Evolutionary conservation across 2,329 filamentous ascomycete species (phyloP).

Genomic region (Tolypocladium album): DNA sequence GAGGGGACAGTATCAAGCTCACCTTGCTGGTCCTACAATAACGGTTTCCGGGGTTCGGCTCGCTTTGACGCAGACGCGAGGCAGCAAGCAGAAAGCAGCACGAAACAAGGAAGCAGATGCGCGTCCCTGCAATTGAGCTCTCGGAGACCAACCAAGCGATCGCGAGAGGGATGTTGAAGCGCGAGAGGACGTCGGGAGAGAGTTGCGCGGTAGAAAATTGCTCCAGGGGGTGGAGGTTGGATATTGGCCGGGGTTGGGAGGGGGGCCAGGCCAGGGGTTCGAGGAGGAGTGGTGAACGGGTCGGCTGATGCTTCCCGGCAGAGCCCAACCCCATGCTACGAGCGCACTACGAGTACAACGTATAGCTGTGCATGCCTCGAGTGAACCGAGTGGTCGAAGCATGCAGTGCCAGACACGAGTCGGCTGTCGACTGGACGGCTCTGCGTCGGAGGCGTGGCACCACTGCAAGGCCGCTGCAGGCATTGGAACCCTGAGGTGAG

Average conservation of each 20-base stretch:
- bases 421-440: background rate
- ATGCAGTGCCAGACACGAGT: background rate
- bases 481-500: background rate
- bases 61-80: background rate
- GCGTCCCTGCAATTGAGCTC: background rate
- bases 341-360: background rate
- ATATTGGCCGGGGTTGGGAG: background rate
- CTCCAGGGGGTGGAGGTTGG: slow-evolving; percentile 4
- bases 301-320: background rate
- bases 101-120: background rate
- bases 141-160: background rate
- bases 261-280: background rate
- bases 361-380: background rate
- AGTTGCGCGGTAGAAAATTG: slow-evolving; percentile 2
- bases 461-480: background rate
- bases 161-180: background rate
- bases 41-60: background rate
- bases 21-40: background rate
- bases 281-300: background rate
- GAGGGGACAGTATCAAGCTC: background rate
- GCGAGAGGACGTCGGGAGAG: background rate
- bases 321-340: background rate
- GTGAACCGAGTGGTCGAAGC: background rate
- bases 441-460: background rate
- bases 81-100: background rate